Percentiles rank a stretch among this genome's conserved stretches.
Conservation (phyloP, 2,329 filamentous ascomycete species). For the Chrysoporthe austroafricana region DNA sequence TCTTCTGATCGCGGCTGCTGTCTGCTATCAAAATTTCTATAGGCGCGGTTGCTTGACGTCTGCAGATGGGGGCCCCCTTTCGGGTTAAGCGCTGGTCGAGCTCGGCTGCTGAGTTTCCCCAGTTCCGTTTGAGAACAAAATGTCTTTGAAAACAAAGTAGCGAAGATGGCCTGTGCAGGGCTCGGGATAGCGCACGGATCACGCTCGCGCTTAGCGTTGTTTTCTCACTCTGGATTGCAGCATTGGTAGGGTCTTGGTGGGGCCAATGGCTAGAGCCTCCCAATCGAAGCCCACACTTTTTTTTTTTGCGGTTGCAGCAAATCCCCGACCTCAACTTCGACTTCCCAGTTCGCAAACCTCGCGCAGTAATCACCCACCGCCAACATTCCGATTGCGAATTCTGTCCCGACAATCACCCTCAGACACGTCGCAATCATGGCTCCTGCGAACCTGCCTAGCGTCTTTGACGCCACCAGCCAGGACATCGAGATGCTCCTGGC, state of each 20-base stretch:
- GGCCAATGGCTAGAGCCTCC: conserved; percentile 5
- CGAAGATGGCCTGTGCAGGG: background rate
- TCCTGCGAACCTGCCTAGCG: conserved; percentile 87
- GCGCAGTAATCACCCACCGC: conserved; percentile 15
- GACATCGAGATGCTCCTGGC: conserved; percentile 99
- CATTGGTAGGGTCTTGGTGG: conserved; percentile 17
- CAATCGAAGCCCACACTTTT: conserved; percentile 28
- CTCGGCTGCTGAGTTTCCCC: conserved; percentile 16
- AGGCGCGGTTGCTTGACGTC: conserved; percentile 27
- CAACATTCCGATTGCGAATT: conserved; percentile 26
- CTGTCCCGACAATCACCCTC: conserved; percentile 27
- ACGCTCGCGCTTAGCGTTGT: background rate
- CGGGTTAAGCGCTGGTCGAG: conserved; percentile 6
- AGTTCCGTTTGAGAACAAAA: background rate
- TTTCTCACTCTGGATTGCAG: conserved; percentile 3
- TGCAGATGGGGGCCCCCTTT: conserved; percentile 1
- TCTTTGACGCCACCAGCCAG: conserved; percentile 96
- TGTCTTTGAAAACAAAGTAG: background rate
- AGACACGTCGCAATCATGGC: conserved; percentile 66
- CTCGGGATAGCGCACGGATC: background rate
- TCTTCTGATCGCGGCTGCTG: conserved; percentile 19
- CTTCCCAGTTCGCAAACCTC: conserved; percentile 15
- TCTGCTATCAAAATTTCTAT: conserved; percentile 29
- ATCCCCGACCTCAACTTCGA: background rate
- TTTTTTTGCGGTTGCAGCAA: conserved; percentile 14